Percentiles rank a stretch among this genome's conserved stretches.
These are phyloP conservation scores for Yamadazyma nakazawae DNA, from an alignment of 805 yeast genomes.

Conservation along the genomic window DNA sequence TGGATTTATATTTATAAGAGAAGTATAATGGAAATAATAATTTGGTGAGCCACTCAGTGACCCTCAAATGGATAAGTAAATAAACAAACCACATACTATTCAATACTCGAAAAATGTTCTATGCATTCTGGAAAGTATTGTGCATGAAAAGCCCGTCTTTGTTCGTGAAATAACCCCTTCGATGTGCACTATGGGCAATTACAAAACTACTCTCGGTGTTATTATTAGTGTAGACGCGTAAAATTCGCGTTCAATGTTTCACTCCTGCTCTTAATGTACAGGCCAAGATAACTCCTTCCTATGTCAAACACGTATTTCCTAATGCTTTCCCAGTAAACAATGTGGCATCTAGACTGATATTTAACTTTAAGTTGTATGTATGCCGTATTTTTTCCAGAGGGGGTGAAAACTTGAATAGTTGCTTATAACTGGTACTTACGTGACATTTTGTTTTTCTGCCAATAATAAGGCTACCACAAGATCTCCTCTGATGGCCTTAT, in stretches of 20 bases:
- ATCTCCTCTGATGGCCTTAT: too few species aligned
- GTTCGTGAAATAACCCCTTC: constrained; percentile 2
- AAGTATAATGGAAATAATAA: too few species aligned
- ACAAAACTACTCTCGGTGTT: not conserved
- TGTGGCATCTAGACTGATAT: too few species aligned
- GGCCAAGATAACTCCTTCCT: constrained; percentile 1
- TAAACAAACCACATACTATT: not conserved
- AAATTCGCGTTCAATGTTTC: constrained; percentile 1
- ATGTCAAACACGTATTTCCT: not conserved
- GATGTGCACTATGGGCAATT: not conserved
- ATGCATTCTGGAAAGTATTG: not conserved
- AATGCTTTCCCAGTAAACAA: too few species aligned
- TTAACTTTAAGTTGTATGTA: too few species aligned
- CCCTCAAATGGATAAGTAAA: constrained; percentile 1
- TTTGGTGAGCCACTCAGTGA: not conserved
- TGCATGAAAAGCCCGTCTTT: not conserved
- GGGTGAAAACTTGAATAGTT: too few species aligned
- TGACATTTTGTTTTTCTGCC: too few species aligned
- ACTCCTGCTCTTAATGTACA: not conserved
- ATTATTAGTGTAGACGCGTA: constrained; percentile 5
- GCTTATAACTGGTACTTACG: too few species aligned
- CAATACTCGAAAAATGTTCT: not conserved
- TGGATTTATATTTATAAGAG: not conserved
- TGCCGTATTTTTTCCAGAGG: too few species aligned
- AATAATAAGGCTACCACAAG: too few species aligned